Base-by-base conservation (phyloP, 2,329 filamentous ascomycete genomes). In the Podosphaera leucotricha region DNA sequence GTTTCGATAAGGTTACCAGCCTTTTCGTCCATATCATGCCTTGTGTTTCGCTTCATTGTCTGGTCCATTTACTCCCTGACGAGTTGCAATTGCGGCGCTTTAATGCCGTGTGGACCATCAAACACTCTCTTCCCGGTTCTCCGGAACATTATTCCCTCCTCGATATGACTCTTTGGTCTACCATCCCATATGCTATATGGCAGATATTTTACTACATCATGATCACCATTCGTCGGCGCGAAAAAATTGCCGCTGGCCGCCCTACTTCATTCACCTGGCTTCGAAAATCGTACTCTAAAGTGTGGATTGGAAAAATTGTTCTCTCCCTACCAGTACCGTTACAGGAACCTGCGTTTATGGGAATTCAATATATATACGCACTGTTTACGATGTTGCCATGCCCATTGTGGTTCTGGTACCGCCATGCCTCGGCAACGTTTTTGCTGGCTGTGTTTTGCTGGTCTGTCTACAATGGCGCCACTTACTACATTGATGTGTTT, bases 21-120 rank as follows among this genome's bases (percentile, higher is more conserved):
- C 70, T 98, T n/a, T 98, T 98, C 64, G 94, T 98, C 53, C 90
- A 98, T 61, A 92, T 98, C 55, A 98, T 98, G 87, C 90, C 90
- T 1, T 93, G 86, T 51, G 87, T 81, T 5, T 83, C 86, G 1
- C 70, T 98, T 11, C 90, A 98, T 61, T 92, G 84, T 57, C 69
- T 98, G 13, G 81, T 93, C 15, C 90, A 98, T 59, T 67, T 95
- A 18, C 67, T 85, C 11, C 62, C 79, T 0, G 61, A 71, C 1
- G 72, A 75, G 19, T 59, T 71, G 37, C 80, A 92, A 55, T 65
- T 68, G 50, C 61, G 66, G 21, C 73, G 77, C 18, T 95, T 92
- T 58, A 86, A 87, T 0, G 87, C 86, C 11, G 73, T 93, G 50
- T 85, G 81, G 64, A 71, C 72, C 24, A 84, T 98, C 63, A 85